Evolutionary conservation across 192 early-diverging fungal species (phyloP), one percentile per base, ranked within the genome.

Genomic region (Funneliformis mosseae): DNA sequence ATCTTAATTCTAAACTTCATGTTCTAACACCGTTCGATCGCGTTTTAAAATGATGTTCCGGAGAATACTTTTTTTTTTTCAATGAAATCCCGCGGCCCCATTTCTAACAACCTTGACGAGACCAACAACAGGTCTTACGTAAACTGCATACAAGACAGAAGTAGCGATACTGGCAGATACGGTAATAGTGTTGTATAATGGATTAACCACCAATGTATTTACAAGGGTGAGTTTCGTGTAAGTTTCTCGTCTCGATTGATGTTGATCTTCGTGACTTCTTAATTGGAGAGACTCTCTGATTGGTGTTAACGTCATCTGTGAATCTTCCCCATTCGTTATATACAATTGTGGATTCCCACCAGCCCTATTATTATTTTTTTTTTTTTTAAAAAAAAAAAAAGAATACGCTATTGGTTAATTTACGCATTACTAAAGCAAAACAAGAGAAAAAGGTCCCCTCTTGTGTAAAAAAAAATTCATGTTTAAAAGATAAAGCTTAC

Each of bases 191-290:
- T 74, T 74, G 23, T 41, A 12, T 23, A 74, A 74, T 74, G 72
- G 72, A 5, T 74, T 74, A 55, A 74, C 72, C 45, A 74, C 72
- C 48, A 74, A 74, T 55, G 72, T 55, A 55, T 43, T 74, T 48
- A 74, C 72, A 46, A 74, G 72, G 43, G 72, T 74, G 48, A 5
- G 4, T 12, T 46, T 33, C 28, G 46, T 16, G 9, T 23, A 46
- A 12, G 1, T 14, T 33, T 74, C 8, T 39, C 42, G 39, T 42
- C 21, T 28, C 38, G 12, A 41, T 28, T 14, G 3, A 3, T 25
- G 55, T 14, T 8, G 8, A 74, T 28, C 28, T 11, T 25, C 64
- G 25, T 10, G 28, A 66, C n/a, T 66, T n/a, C n/a, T n/a, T n/a
- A n/a, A n/a, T n/a, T n/a, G n/a, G n/a, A n/a, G n/a, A n/a, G n/a